Percentiles rank a stretch among this genome's conserved stretches.
Conservation (phyloP, 2,329 filamentous ascomycete genomes). For the Exophiala viscosa region DNA sequence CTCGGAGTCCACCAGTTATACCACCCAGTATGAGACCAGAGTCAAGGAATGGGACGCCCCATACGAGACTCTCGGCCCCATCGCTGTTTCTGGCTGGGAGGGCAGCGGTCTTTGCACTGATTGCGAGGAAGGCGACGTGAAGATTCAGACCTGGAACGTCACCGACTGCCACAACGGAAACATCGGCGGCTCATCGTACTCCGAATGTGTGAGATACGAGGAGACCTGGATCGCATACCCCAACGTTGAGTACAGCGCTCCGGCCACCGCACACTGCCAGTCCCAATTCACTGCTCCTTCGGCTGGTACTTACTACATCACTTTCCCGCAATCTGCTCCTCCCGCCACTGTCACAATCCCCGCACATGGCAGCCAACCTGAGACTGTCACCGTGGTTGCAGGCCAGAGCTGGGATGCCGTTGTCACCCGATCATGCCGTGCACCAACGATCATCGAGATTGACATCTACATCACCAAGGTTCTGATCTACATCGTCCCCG, state of each 20-base stretch:
- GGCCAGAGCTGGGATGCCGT: slow-evolving; percentile 4
- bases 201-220: too few species aligned
- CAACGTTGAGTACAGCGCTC: neutral
- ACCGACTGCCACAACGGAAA: slow-evolving; percentile 3
- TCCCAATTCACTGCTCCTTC: neutral
- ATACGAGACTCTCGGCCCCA: slow-evolving; percentile 6
- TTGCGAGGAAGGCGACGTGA: slow-evolving; percentile 1
- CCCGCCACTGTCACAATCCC: slow-evolving; percentile 3
- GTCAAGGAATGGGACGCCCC: slow-evolving; percentile 9
- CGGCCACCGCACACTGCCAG: neutral
- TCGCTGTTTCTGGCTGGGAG: slow-evolving; percentile 3
- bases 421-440: slow-evolving; percentile 2
- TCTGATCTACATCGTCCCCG: slow-evolving; percentile 4
- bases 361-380: neutral
- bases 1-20: neutral
- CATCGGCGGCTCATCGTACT: neutral
- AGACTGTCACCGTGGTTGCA: neutral
- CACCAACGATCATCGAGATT: slow-evolving; percentile 6
- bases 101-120: slow-evolving; percentile 7
- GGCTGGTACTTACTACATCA: slow-evolving; percentile 2
- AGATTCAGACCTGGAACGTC: slow-evolving; percentile 1
- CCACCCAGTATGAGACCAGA: neutral
- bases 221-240: slow-evolving; percentile 6
- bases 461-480: slow-evolving; percentile 5
- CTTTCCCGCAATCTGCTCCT: slow-evolving; percentile 6